Evolutionary conservation across 495 filamentous ascomycete genomes (phyloP).

Genomic region (Penicillium roqueforti): DNA sequence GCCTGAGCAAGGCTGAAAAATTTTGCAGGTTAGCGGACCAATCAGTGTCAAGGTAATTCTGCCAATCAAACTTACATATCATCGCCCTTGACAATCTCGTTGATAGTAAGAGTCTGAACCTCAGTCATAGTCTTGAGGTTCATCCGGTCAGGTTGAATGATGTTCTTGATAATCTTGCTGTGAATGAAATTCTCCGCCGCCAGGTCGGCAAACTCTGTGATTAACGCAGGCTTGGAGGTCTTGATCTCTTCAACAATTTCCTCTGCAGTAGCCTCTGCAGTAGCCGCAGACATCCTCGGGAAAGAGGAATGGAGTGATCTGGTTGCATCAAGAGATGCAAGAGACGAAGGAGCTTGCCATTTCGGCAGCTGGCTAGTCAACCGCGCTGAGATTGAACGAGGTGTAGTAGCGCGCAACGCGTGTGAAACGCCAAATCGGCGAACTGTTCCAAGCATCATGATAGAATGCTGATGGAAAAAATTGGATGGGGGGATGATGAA

Average conservation of each 20-base stretch:
- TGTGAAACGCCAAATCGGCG: conserved; percentile 39
- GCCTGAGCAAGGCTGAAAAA: conserved; percentile 74
- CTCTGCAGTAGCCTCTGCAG: conserved; percentile 18
- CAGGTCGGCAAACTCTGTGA: conserved; percentile 71
- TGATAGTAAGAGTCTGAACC: conserved; percentile 83
- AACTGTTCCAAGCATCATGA: conserved; percentile 41
- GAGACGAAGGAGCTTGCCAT: conserved; percentile 24
- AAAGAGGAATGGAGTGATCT: conserved; percentile 35
- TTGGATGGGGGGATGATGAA: conserved; percentile 1
- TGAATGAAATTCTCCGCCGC: conserved; percentile 58
- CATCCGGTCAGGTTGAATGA: conserved; percentile 62
- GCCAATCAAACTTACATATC: conserved; percentile 62
- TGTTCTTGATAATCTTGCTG: conserved; percentile 56
- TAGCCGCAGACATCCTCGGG: conserved; percentile 24
- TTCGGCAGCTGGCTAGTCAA: conserved; percentile 29
- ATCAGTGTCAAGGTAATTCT: neutral
- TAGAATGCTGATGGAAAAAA: conserved; percentile 2
- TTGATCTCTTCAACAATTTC: conserved; percentile 18
- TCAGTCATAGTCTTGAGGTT: conserved; percentile 81
- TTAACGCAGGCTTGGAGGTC: conserved; percentile 19
- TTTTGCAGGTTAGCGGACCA: conserved; percentile 10
- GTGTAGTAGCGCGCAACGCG: conserved; percentile 35
- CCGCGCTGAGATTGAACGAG: conserved; percentile 27
- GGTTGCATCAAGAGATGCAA: conserved; percentile 15
- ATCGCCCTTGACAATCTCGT: conserved; percentile 65